Conservation (phyloP, 352 stramenopile species). For the Phytopythium chamaehyphon region DNA sequence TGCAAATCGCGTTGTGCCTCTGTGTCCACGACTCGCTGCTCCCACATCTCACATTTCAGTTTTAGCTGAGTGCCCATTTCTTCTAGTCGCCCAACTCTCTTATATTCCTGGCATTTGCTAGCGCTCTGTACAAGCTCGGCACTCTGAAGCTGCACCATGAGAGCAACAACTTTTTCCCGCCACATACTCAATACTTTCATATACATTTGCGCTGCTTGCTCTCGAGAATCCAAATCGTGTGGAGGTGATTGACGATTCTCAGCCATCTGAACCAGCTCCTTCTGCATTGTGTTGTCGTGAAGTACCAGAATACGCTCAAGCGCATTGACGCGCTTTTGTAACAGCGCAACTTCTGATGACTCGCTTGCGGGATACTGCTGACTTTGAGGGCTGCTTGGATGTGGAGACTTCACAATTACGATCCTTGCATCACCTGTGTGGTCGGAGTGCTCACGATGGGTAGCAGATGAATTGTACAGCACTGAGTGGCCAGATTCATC, state of each 20-base stretch:
- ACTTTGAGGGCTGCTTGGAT: too few species aligned
- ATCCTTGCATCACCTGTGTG: too few species aligned
- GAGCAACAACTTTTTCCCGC: conserved; percentile 50
- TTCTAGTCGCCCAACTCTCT: conserved; percentile 9
- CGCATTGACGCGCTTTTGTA: conserved; percentile 43
- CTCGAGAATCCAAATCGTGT: neutral
- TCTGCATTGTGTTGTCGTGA: conserved; percentile 49
- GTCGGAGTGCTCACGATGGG: too few species aligned
- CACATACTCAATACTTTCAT: conserved; percentile 34
- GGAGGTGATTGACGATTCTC: neutral
- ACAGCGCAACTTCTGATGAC: conserved; percentile 12
- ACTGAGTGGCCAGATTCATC: too few species aligned
- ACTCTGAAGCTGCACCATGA: conserved; percentile 54
- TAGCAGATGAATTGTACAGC: too few species aligned
- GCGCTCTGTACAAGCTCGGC: conserved; percentile 22
- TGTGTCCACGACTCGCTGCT: conserved; percentile 45
- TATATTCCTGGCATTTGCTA: conserved; percentile 5
- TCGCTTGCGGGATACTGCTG: too few species aligned
- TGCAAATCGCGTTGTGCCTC: conserved; percentile 61
- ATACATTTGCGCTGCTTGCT: conserved; percentile 23
- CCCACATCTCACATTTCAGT: conserved; percentile 41
- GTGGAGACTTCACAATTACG: too few species aligned
- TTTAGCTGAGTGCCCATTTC: conserved; percentile 13
- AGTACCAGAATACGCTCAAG: conserved; percentile 55
- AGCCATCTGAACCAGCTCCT: conserved; percentile 25